These are phyloP conservation scores for Neolecta irregularis DNA, from an alignment of 1,139 yeast species.

Conservation along the genomic window DNA sequence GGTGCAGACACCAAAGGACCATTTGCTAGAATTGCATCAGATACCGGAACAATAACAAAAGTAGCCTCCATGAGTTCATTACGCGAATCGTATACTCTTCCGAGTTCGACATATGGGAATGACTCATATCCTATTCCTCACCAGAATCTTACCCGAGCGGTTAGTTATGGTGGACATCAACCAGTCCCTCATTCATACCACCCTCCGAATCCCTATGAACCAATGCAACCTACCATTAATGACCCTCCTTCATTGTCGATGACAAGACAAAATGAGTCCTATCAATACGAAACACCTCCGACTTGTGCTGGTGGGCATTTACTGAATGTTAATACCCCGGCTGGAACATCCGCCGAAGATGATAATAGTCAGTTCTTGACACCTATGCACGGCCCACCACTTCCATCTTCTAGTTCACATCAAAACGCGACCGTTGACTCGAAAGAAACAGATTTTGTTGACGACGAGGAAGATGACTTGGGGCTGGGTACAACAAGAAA, in stretches of 20 bases:
- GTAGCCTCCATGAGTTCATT: conserved; percentile 3
- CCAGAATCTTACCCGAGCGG: no score
- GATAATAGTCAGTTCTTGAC: conserved; percentile 1
- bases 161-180: background rate
- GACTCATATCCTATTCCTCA: no score
- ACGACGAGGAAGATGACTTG: conserved; percentile 26
- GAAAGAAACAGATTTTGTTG: conserved; percentile 18
- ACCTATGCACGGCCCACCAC: no score
- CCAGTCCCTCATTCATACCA: background rate
- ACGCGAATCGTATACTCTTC: no score
- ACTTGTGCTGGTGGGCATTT: no score
- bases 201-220: background rate
- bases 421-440: no score
- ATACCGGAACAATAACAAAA: conserved; percentile 5
- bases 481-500: conserved; percentile 19
- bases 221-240: conserved; percentile 6
- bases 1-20: conserved; percentile 21
- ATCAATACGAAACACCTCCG: no score
- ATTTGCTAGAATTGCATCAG: conserved; percentile 12
- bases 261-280: no score
- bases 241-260: no score
- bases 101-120: no score
- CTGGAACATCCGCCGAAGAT: conserved; percentile 12
- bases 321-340: no score
- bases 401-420: no score